Percentiles rank a stretch among this genome's conserved stretches.
Conservation (phyloP, 73 alveolate genomes). For the Paramecium pentaurelia region DNA sequence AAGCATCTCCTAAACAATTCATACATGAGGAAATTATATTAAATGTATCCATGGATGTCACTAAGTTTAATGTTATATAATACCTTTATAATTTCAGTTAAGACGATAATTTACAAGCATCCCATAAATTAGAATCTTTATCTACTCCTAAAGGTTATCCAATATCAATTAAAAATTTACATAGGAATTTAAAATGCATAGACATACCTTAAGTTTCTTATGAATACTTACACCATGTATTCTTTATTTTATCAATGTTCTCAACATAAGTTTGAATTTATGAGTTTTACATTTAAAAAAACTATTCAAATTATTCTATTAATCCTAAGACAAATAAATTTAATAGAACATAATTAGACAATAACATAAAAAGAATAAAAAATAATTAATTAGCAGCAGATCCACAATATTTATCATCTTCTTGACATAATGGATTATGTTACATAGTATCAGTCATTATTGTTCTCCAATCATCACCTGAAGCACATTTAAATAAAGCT, state of each 20-base stretch:
- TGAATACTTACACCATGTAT: conserved; percentile 5
- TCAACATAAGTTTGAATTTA: conserved; percentile 26
- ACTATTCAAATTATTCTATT: not conserved
- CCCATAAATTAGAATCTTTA: conserved; percentile 7
- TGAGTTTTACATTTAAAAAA: not conserved
- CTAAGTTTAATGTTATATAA: not conserved
- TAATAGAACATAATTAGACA: not conserved
- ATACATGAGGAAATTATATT: not conserved
- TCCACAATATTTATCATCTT: conserved; percentile 6
- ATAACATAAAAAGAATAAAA: not conserved
- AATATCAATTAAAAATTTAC: not conserved
- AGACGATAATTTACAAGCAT: not conserved
- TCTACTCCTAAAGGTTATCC: not conserved
- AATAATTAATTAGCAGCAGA: not conserved
- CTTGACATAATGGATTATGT: not conserved
- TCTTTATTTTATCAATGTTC: not conserved
- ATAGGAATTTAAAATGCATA: not conserved
- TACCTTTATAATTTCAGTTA: not conserved
- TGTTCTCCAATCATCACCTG: conserved; percentile 6
- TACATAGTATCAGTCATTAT: not conserved
- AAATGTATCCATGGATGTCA: not conserved
- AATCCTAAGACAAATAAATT: not conserved
- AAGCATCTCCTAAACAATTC: not conserved
- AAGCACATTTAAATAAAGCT: not conserved
- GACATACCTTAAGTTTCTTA: not conserved